Conservation (phyloP, 495 filamentous ascomycete genomes). For the Podospora comata region DNA sequence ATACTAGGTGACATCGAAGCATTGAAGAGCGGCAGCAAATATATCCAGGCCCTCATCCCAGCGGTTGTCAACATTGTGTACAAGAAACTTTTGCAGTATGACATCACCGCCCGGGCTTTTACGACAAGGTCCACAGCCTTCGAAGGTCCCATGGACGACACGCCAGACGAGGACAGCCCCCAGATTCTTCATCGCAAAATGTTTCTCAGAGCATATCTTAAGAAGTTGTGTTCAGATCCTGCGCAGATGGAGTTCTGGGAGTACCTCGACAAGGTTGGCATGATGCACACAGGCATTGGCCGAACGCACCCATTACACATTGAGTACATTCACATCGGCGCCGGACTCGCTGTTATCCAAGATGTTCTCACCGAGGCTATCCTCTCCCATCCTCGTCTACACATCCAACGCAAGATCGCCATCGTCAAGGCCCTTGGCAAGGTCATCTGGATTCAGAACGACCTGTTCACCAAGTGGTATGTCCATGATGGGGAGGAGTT, state of each 20-base stretch:
- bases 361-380: constrained; percentile 73
- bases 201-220: constrained; percentile 69
- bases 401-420: constrained; percentile 60
- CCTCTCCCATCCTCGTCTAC: constrained; percentile 63
- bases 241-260: constrained; percentile 73
- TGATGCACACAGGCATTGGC: constrained; percentile 68
- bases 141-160: constrained; percentile 59
- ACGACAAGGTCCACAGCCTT: constrained; percentile 62
- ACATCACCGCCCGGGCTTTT: constrained; percentile 72
- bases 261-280: constrained; percentile 74
- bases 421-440: constrained; percentile 62
- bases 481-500: constrained; percentile 69
- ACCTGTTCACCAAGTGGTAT: constrained; percentile 75
- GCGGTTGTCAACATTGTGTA: constrained; percentile 74
- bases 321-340: constrained; percentile 73
- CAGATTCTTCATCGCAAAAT: constrained; percentile 73
- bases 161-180: constrained; percentile 59
- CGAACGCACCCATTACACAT: constrained; percentile 64
- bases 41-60: constrained; percentile 71
- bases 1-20: constrained; percentile 63
- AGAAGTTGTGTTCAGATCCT: constrained; percentile 66
- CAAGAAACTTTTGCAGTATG: constrained; percentile 67
- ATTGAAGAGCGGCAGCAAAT: constrained; percentile 60
- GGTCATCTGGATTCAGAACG: constrained; percentile 71
- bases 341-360: constrained; percentile 64